Conservation (phyloP, 768 basidiomycete species). For the Hypsizygus marmoreus region DNA sequence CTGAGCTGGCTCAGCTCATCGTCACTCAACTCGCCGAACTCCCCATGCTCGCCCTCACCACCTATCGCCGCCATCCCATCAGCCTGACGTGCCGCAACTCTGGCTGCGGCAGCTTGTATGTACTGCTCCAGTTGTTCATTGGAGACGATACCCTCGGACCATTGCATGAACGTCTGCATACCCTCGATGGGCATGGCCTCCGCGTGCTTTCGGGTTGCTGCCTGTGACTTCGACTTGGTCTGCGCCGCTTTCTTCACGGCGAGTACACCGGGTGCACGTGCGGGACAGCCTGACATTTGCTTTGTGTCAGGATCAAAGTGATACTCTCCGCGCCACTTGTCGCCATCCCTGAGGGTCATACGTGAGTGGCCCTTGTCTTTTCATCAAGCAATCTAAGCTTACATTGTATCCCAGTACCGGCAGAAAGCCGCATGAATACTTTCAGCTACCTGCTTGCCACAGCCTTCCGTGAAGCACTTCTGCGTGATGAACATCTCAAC, state of each 20-base stretch:
- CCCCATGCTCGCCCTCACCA: not conserved
- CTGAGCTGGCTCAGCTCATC: too few species aligned
- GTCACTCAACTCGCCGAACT: conserved; percentile 9
- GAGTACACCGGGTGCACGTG: conserved; percentile 21
- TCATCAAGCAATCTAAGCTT: not conserved
- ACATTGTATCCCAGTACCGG: conserved; percentile 9
- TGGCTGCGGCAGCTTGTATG: too few species aligned
- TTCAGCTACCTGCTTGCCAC: not conserved
- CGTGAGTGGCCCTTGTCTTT: not conserved
- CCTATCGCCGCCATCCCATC: not conserved
- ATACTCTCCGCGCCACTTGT: conserved; percentile 27
- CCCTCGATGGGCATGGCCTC: not conserved
- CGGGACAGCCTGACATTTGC: conserved; percentile 30
- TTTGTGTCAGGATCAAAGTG: conserved; percentile 20
- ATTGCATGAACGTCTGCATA: not conserved
- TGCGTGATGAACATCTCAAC: conserved; percentile 1
- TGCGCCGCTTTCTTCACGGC: conserved; percentile 25
- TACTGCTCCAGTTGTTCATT: conserved; percentile 4
- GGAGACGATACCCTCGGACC: conserved; percentile 12
- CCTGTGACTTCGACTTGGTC: conserved; percentile 20
- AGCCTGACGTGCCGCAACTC: too few species aligned
- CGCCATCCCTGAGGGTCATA: not conserved
- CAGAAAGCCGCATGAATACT: conserved; percentile 1
- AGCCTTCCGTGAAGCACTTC: conserved; percentile 1
- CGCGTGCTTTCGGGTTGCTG: not conserved